Evolutionary conservation across 352 stramenopile genomes (phyloP), one percentile per base, ranked within the genome.

Genomic region (Phytophthora palmivora): DNA sequence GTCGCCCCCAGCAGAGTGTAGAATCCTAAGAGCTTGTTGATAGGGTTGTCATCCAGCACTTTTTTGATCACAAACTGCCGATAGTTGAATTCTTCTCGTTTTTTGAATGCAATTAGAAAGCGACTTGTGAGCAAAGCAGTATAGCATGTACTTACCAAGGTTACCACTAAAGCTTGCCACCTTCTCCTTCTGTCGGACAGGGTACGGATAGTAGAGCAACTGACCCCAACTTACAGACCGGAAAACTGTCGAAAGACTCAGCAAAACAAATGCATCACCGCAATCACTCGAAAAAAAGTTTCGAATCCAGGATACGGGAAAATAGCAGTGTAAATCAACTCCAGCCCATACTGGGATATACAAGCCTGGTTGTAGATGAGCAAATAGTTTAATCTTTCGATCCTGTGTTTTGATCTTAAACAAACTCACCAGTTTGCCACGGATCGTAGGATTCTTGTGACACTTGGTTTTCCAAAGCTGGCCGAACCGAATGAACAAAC

Each of bases 41-140:
- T 32, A 10, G 78, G 78, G 10, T 49, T 63, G 26, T 91, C 79
- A 19, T 89, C 78, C 26, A 91, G 59, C 11, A 89, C 79, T 53
- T 89, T 91, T 55, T 89, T 91, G 49, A 91, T 68, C 43, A 89
- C 82, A 22, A 91, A 91, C 39, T 83, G 64, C 7, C 67, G 68
- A 39, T 91, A 91, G 41, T 63, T 83, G 49, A 91, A 89, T 47
- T 91, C 78, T 85, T 51, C 15, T 6, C 33, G 50, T 38, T 30
- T 8, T 26, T 24, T 12, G 19, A 30, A 2, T 9, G 42, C 6
- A 46, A 9, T 5, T 12, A 42, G 7, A 9, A 9, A 32, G 26
- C 8, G 30, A 12, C 11, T 12, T 15, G 6, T 49, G 4, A 36
- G 19, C 26, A 15, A 12, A 16, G 12, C 4, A 30, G 43, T 16